These are phyloP conservation scores for Ceratocystis smalleyi DNA, from an alignment of 2,329 filamentous ascomycete genomes.

Conservation along the genomic window DNA sequence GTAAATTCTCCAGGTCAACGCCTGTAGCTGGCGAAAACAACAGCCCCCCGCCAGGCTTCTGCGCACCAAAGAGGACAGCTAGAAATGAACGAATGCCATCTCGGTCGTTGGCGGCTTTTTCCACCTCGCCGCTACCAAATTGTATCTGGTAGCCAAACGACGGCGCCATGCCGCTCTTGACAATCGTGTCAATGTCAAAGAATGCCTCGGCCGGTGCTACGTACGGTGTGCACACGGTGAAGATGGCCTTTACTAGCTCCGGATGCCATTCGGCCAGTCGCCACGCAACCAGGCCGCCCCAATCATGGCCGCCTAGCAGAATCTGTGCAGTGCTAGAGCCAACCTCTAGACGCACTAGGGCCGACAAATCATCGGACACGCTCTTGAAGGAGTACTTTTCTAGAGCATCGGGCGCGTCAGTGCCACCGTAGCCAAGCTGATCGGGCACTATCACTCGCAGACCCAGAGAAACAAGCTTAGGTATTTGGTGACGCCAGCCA, in stretches of 20 bases:
- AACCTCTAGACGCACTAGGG: constrained; percentile 44
- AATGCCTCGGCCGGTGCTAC: constrained; percentile 36
- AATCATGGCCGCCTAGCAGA: constrained; percentile 83
- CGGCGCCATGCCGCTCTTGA: constrained; percentile 38
- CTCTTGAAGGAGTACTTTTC: constrained; percentile 55
- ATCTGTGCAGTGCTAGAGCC: constrained; percentile 36
- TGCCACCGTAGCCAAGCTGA: constrained; percentile 72
- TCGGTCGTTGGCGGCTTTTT: constrained; percentile 40
- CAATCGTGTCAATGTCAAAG: constrained; percentile 42
- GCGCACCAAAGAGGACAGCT: constrained; percentile 51
- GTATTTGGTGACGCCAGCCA: constrained; percentile 84
- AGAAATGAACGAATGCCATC: constrained; percentile 55
- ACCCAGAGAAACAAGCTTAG: constrained; percentile 53
- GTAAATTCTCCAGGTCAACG: constrained; percentile 42
- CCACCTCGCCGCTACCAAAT: constrained; percentile 51
- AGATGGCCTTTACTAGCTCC: constrained; percentile 54
- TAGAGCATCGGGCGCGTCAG: constrained; percentile 48
- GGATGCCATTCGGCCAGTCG: constrained; percentile 60
- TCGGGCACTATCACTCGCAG: constrained; percentile 72
- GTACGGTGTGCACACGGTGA: constrained; percentile 70
- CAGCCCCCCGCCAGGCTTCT: constrained; percentile 24
- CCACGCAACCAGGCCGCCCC: constrained; percentile 70
- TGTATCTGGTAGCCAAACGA: constrained; percentile 79
- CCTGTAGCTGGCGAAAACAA: constrained; percentile 44
- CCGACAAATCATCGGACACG: constrained; percentile 58